Percentiles rank a stretch among this genome's conserved stretches.
Evolutionary conservation across 225 moss, liverwort and hornwort species (phyloP).

Genomic region (Pseudisothecium myosuroides): DNA sequence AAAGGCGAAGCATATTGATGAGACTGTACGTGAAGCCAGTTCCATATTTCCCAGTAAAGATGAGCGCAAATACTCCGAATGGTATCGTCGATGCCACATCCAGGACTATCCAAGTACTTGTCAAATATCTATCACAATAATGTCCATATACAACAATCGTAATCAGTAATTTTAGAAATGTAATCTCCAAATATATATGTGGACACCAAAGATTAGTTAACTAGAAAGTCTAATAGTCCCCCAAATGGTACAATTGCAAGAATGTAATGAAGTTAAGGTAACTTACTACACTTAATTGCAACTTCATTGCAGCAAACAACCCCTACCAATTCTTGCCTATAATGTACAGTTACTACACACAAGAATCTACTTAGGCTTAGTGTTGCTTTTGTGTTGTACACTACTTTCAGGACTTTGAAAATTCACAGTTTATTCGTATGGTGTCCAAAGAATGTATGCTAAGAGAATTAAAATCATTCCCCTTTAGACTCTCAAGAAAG

Average conservation of each 20-base stretch:
- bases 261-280: not conserved
- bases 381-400: not conserved
- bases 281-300: not conserved
- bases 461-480: not conserved
- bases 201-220: not conserved
- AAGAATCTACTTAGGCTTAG: not conserved
- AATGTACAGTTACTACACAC: not conserved
- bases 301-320: not conserved
- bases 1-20: conserved; percentile 76
- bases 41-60: conserved; percentile 68
- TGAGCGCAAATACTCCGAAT: conserved; percentile 23
- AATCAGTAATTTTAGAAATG: not conserved
- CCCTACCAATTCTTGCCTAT: not conserved
- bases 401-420: no score
- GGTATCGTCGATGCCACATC: conserved; percentile 86
- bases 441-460: not conserved
- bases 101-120: conserved; percentile 57
- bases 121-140: conserved; percentile 40
- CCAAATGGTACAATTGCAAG: not conserved
- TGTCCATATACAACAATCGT: not conserved
- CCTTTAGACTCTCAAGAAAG: not conserved
- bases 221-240: not conserved
- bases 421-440: not conserved
- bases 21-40: conserved; percentile 56
- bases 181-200: not conserved